Evolutionary conservation across 306 rosid genomes (phyloP).

Genomic region (Nissolia schottii): DNA sequence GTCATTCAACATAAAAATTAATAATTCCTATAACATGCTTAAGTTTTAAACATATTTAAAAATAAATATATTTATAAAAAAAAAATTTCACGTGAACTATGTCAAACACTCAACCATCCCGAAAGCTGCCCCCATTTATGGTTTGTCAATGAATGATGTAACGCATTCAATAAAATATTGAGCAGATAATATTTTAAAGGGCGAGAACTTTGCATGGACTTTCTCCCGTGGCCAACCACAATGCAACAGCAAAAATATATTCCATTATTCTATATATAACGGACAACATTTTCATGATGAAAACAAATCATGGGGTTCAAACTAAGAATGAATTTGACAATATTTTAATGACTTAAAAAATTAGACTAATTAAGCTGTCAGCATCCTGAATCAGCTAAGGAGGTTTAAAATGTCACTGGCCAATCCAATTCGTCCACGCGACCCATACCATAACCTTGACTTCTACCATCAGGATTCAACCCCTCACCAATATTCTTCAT

Average conservation of each 20-base stretch:
- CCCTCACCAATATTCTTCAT: slow-evolving; percentile 10
- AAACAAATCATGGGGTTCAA: neutral
- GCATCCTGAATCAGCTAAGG: slow-evolving; percentile 13
- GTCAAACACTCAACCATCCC: slow-evolving; percentile 28
- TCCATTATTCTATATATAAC: too few relatives aligned
- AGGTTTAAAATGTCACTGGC: slow-evolving; percentile 28
- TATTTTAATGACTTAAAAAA: neutral
- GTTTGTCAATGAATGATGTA: slow-evolving; percentile 30
- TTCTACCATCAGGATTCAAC: neutral
- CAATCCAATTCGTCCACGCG: slow-evolving; percentile 15
- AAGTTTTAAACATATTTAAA: too few relatives aligned
- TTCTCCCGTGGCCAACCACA: slow-evolving; percentile 12
- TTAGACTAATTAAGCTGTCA: slow-evolving; percentile 22
- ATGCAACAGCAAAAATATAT: slow-evolving; percentile 33
- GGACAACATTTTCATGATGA: slow-evolving; percentile 28
- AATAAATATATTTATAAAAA: too few relatives aligned
- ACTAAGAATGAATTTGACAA: neutral
- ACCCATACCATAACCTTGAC: slow-evolving; percentile 37
- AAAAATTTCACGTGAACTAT: slow-evolving; percentile 38
- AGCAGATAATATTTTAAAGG: neutral
- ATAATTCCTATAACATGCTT: too few relatives aligned
- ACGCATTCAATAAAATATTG: slow-evolving; percentile 25
- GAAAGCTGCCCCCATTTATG: neutral
- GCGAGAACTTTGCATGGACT: neutral
- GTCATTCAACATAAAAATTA: too few relatives aligned